Base-by-base conservation (phyloP, 2,329 filamentous ascomycete genomes). In the Claviceps sorghi region DNA sequence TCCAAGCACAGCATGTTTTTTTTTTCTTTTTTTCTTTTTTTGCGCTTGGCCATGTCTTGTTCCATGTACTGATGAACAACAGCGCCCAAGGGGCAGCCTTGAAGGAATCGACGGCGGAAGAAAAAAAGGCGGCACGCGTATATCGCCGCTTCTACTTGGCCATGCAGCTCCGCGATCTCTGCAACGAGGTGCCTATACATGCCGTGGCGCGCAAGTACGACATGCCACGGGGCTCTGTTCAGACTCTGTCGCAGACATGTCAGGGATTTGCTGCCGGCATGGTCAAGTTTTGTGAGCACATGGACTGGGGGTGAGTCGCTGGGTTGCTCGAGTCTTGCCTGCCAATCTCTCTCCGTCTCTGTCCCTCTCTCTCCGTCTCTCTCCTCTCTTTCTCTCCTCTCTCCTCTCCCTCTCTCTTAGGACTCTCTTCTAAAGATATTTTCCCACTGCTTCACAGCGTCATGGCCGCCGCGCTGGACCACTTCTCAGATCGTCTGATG, bases 251-350 rank as follows among this genome's bases (percentile, higher is more conserved):
- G 2, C 84, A 88, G 59, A 84, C 82, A 1, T 88, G 85, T 58
- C 81, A 88, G 57, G 86, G 86, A 0, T 90, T 89, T 60, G 86
- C 84, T 3, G 83, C 83, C 2, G 84, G 84, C 3, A 87, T 88
- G 73, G 79, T 89, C 54, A 88, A 86, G 58, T 89, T 89, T 61
- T 89, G 85, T 61, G 76, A 87, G 58, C 75, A 79, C 19, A 88
- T 90, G 85, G 80, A 76, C 2, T 88, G 84, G 83, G 78, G 77
- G 75, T 77, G 60, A 59, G 71, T 66, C 21, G 22, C 32, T 30
- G 17, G 3, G 2, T 22, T 41, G 7, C 5, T 38, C 2, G 32
- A 34, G 3, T 34, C 11, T n/a, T 22, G 21, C 10, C n/a, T 21
- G 10, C 9, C 19, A 4, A 3, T 21, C 21, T n/a, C 17, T n/a